Evolutionary conservation across 208 protist species (phyloP).

Genomic region (Trypanosoma caninum): DNA sequence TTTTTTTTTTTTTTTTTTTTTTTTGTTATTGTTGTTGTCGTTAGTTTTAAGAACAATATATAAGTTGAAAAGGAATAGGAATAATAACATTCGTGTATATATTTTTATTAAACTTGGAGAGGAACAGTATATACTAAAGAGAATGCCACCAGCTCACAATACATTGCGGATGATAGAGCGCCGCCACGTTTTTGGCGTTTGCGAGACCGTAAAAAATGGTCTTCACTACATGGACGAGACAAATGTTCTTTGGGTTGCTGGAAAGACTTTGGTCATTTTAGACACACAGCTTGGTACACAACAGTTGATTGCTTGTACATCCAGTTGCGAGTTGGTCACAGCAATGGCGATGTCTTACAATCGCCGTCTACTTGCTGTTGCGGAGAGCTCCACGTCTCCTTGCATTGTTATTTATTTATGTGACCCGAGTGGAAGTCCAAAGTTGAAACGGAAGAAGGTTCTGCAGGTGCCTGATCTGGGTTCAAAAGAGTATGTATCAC

Average conservation of each 20-base stretch:
- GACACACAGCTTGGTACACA: constrained; percentile 91
- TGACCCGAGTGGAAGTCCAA: constrained; percentile 76
- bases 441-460: constrained; percentile 79
- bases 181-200: constrained; percentile 92
- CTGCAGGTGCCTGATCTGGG: constrained; percentile 81
- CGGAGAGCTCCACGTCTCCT: constrained; percentile 83
- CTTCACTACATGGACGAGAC: constrained; percentile 93
- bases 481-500: constrained; percentile 82
- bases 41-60: constrained; percentile 11
- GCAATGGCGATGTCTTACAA: constrained; percentile 89
- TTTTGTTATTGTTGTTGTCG: constrained; percentile 15
- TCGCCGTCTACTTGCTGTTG: constrained; percentile 91
- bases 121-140: neutral
- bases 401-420: constrained; percentile 90
- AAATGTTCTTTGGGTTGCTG: constrained; percentile 91
- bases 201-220: constrained; percentile 90
- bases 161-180: constrained; percentile 69
- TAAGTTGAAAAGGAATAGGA: constrained; percentile 22
- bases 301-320: constrained; percentile 86
- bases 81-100: neutral
- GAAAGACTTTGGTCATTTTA: constrained; percentile 89
- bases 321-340: constrained; percentile 86
- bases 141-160: constrained; percentile 6
- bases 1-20: constrained; percentile 5
- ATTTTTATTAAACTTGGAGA: constrained; percentile 2